Evolutionary conservation across 805 yeast genomes (phyloP).

Genomic region (Priceomyces carsonii): DNA sequence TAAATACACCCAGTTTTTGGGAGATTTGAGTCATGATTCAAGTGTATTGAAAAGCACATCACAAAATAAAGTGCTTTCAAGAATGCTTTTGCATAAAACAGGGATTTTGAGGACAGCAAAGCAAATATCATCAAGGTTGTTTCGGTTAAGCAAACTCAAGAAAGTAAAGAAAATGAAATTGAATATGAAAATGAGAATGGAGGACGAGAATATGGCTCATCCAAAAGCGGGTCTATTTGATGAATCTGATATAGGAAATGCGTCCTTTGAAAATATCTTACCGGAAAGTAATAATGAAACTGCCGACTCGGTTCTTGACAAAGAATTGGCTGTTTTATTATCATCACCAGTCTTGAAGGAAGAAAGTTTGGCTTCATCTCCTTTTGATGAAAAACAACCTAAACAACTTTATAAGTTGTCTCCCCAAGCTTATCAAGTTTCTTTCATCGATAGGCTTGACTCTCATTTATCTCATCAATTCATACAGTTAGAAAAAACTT

Average conservation of each 20-base stretch:
- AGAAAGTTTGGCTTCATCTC: conserved; percentile 7
- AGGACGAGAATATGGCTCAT: conserved; percentile 2
- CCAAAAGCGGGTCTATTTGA: conserved; percentile 2
- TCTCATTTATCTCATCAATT: conserved; percentile 8
- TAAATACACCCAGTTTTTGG: conserved; percentile 34
- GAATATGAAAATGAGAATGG: conserved; percentile 1
- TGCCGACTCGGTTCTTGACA: conserved; percentile 27
- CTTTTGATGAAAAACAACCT: conserved; percentile 3
- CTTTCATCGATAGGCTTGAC: conserved; percentile 9
- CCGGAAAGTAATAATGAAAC: conserved; percentile 16
- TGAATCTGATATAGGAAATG: conserved; percentile 21
- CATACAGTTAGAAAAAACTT: conserved; percentile 6
- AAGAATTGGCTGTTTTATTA: conserved; percentile 30
- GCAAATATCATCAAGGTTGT: conserved; percentile 35
- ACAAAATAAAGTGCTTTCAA: conserved; percentile 40
- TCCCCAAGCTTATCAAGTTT: conserved; percentile 8
- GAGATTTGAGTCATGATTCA: conserved; percentile 20
- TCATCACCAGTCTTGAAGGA: conserved; percentile 24
- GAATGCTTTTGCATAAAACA: conserved; percentile 39
- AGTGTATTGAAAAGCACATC: conserved; percentile 31
- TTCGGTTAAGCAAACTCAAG: conserved; percentile 26
- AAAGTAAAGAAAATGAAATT: conserved; percentile 17
- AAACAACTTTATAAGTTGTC: conserved; percentile 6
- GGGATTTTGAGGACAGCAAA: conserved; percentile 37
- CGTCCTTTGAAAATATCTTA: conserved; percentile 29